Percentiles rank a stretch among this genome's conserved stretches.
phyloP scores from a whole-genome alignment of 2,329 filamentous ascomycete genomes.

The Endothia cerciana region DNA sequence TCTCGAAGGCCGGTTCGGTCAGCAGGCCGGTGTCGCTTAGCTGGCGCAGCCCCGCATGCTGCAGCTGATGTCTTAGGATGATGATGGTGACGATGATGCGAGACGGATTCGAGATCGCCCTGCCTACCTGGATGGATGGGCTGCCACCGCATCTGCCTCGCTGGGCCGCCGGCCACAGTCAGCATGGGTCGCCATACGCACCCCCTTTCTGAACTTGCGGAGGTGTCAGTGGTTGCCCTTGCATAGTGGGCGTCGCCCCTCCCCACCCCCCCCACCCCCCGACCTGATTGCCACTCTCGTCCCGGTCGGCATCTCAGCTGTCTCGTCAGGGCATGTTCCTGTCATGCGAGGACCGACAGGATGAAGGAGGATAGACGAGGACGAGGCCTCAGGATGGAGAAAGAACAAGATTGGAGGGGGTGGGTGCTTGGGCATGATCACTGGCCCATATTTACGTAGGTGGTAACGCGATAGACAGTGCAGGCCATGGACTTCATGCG shows the following conservation, averaged over 20 bases:
- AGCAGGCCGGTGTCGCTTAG: slow-evolving; percentile 10
- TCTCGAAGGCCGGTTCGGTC: background rate
- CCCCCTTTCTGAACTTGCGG: background rate
- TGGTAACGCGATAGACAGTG: background rate
- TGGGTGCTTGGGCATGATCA: background rate
- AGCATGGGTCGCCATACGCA: background rate
- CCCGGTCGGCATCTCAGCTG: background rate
- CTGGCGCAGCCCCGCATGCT: background rate
- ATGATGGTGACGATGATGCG: background rate
- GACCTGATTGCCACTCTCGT: background rate
- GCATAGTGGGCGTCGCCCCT: too few species aligned
- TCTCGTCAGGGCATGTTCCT: background rate
- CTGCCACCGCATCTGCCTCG: too few species aligned
- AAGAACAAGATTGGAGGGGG: background rate
- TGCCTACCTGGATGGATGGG: background rate
- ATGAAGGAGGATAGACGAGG: background rate
- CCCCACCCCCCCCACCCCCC: too few species aligned
- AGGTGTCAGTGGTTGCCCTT: background rate
- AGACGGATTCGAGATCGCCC: background rate
- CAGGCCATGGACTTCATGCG: background rate
- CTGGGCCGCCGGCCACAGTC: background rate
- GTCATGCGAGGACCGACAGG: background rate
- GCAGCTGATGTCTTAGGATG: background rate
- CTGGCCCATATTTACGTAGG: too few species aligned
- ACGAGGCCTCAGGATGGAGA: background rate